Percentiles rank a stretch among this genome's conserved stretches.
Evolutionary conservation across 2,329 filamentous ascomycete genomes (phyloP).

Genomic region (Harringtonia aguacate): DNA sequence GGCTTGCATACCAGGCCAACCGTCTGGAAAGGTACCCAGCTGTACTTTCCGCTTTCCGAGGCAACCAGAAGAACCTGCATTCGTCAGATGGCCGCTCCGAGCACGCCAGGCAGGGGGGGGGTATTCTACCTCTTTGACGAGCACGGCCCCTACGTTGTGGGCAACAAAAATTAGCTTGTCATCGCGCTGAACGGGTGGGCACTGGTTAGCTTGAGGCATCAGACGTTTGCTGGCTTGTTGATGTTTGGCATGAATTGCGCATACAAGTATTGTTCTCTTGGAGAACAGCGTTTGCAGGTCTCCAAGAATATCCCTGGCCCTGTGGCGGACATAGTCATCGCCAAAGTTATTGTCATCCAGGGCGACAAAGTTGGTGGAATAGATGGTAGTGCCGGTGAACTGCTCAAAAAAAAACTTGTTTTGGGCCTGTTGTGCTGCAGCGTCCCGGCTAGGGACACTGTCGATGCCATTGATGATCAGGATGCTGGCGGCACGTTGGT

Average conservation of each 20-base stretch:
- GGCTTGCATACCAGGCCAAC: background rate
- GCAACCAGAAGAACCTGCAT: background rate
- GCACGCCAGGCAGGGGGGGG: background rate
- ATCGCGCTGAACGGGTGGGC: too few species aligned
- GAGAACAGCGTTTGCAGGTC: background rate
- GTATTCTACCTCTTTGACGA: conserved; percentile 3
- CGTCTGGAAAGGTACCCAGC: conserved; percentile 1
- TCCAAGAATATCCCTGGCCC: conserved; percentile 1
- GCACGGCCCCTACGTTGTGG: conserved; percentile 3
- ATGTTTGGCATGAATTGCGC: too few species aligned
- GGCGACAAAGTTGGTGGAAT: background rate
- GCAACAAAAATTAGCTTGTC: conserved; percentile 1
- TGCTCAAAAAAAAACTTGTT: background rate
- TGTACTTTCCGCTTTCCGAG: background rate
- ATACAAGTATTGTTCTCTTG: background rate
- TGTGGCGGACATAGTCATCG: background rate
- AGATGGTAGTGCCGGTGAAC: background rate
- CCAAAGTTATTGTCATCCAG: background rate
- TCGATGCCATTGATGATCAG: conserved; percentile 6
- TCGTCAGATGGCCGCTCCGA: background rate
- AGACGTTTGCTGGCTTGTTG: too few species aligned
- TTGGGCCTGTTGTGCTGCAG: background rate
- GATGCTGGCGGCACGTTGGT: background rate
- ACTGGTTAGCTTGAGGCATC: too few species aligned
- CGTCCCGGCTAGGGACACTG: background rate